Conservation (phyloP, 768 basidiomycete genomes). For the Suillus variegatus region DNA sequence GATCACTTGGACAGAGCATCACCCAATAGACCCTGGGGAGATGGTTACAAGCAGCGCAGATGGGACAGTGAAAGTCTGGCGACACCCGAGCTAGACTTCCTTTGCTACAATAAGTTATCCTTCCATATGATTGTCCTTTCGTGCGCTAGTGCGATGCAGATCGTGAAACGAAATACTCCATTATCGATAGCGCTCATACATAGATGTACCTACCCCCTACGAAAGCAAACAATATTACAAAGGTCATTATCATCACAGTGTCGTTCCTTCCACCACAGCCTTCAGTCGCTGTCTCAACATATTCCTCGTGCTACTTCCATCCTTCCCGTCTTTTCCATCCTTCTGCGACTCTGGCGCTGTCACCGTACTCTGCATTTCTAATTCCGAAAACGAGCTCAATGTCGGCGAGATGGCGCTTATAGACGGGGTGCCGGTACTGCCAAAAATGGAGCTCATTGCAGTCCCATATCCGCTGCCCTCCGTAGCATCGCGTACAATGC, state of each 20-base stretch:
- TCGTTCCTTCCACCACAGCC: conserved; percentile 30
- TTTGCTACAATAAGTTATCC: neutral
- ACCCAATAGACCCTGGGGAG: conserved; percentile 79
- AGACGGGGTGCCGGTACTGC: conserved; percentile 18
- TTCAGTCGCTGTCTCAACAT: conserved; percentile 32
- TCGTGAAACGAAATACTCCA: neutral
- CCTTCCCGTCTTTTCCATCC: conserved; percentile 15
- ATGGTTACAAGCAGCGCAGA: conserved; percentile 90
- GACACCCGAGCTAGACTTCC: conserved; percentile 36
- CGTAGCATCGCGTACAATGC: conserved; percentile 27
- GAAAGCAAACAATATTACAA: conserved; percentile 21
- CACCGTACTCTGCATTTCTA: conserved; percentile 24
- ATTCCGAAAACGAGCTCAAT: conserved; percentile 27
- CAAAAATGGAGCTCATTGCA: conserved; percentile 19
- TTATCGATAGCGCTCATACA: neutral
- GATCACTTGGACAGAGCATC: conserved; percentile 91
- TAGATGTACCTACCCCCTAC: neutral
- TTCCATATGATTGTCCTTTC: too few species aligned
- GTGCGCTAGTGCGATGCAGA: neutral
- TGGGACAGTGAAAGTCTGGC: conserved; percentile 91
- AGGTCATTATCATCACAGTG: conserved; percentile 16
- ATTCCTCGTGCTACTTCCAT: conserved; percentile 12
- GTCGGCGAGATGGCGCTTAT: conserved; percentile 31
- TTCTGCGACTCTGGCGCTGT: conserved; percentile 24
- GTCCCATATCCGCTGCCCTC: conserved; percentile 1